phyloP scores from a whole-genome alignment of 2,329 filamentous ascomycete species.

The Diaporthe ampelina region DNA sequence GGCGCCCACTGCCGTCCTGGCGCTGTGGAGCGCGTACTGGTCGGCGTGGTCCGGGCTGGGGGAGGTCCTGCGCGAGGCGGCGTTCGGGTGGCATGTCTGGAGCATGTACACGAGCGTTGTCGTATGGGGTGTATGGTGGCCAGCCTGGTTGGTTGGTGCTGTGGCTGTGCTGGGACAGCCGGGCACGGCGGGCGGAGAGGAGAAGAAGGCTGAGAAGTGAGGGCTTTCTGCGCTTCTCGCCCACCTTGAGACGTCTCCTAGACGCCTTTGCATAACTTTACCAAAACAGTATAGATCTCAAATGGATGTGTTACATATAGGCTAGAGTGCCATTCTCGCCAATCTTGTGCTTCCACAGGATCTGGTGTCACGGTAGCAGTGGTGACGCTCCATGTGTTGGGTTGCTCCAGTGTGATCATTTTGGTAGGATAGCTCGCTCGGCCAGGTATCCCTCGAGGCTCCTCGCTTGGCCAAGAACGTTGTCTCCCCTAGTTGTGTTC shows the following conservation, averaged over 20 bases:
- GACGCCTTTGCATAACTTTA: too few species aligned
- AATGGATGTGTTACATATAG: background rate
- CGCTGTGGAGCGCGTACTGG: constrained; percentile 59
- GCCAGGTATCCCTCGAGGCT: background rate
- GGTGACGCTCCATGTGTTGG: too few species aligned
- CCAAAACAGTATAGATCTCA: constrained; percentile 6
- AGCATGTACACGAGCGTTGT: constrained; percentile 90
- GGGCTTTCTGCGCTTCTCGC: background rate
- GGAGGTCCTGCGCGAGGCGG: constrained; percentile 77
- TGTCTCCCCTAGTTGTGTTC: background rate
- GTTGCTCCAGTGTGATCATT: too few species aligned
- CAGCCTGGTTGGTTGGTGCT: constrained; percentile 82
- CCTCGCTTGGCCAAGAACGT: background rate
- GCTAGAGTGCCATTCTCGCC: background rate
- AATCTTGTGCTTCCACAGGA: too few species aligned
- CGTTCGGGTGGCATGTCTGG: constrained; percentile 90
- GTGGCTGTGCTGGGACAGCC: constrained; percentile 64
- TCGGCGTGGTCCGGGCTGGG: constrained; percentile 55
- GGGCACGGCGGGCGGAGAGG: constrained; percentile 36
- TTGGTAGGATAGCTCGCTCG: too few species aligned
- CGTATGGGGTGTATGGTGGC: constrained; percentile 97
- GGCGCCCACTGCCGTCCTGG: constrained; percentile 72
- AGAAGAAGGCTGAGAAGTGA: background rate
- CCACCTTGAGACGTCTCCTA: too few species aligned
- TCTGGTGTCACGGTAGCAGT: background rate